Conservation (phyloP, 73 alveolate genomes). For the Paramecium octaurelia region DNA sequence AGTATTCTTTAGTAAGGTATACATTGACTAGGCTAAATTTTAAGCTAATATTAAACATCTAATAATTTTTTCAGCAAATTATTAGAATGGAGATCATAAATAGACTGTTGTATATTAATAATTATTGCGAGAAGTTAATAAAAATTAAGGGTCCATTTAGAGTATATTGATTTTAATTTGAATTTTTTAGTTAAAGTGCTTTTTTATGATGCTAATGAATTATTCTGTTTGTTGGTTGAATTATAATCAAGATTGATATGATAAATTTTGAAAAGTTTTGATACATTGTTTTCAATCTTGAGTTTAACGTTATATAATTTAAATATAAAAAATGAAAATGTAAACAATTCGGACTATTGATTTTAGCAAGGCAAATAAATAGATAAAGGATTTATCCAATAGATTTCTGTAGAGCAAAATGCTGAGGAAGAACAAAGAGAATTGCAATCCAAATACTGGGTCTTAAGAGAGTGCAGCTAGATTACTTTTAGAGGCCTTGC, state of each 20-base stretch:
- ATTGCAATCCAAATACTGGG: not conserved
- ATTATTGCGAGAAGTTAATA: not conserved
- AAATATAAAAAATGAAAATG: not conserved
- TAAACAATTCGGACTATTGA: not conserved
- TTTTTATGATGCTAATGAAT: too few species aligned
- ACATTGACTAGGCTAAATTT: too few species aligned
- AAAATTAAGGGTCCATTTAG: too few species aligned
- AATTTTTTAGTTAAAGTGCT: too few species aligned
- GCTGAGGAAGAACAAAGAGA: slow-evolving; percentile 29
- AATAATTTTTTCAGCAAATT: too few species aligned
- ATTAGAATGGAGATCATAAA: too few species aligned
- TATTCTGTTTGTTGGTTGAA: too few species aligned
- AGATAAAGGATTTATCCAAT: not conserved
- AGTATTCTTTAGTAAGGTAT: too few species aligned
- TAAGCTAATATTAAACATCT: too few species aligned
- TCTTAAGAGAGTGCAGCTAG: not conserved
- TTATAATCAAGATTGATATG: not conserved
- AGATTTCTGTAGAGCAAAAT: not conserved
- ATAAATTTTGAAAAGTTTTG: not conserved
- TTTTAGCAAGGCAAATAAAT: slow-evolving; percentile 5
- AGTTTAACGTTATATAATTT: slow-evolving; percentile 14
- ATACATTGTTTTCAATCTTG: not conserved
- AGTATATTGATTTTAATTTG: not conserved
- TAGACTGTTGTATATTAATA: too few species aligned
- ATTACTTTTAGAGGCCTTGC: not conserved